Percentiles rank a stretch among this genome's conserved stretches.
These are phyloP conservation scores for Candida nemodendra DNA, from an alignment of 805 yeast species.

Conservation along the genomic window DNA sequence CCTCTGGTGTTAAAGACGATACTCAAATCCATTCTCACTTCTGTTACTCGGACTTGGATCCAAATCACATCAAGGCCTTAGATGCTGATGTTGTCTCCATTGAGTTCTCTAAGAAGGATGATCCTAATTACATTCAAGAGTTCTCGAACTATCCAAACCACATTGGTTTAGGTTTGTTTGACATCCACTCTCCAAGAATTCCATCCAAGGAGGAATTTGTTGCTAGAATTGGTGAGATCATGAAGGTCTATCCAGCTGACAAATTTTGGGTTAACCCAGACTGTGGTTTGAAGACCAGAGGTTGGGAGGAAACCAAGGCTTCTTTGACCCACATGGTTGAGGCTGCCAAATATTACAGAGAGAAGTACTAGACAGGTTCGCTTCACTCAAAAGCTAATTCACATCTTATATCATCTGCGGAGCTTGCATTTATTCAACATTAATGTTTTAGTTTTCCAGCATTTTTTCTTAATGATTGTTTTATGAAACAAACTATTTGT, in stretches of 20 bases:
- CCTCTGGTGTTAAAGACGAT: conserved; percentile 91
- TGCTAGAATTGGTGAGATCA: conserved; percentile 87
- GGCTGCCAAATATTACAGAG: conserved; percentile 95
- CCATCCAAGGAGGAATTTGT: conserved; percentile 97
- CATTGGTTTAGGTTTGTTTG: conserved; percentile 98
- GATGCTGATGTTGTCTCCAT: conserved; percentile 99
- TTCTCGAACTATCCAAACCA: conserved; percentile 99
- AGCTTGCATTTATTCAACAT: conserved; percentile 38
- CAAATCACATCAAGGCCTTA: conserved; percentile 98
- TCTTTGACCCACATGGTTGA: conserved; percentile 98
- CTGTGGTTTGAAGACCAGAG: conserved; percentile 99
- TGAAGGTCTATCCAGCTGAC: conserved; percentile 96
- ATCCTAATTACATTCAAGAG: conserved; percentile 96
- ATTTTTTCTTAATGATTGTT: conserved; percentile 12
- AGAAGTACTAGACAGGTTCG: conserved; percentile 24
- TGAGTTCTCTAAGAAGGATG: conserved; percentile 99
- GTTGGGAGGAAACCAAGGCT: conserved; percentile 96
- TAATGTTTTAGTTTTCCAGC: conserved; percentile 28
- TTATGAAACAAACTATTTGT: conserved; percentile 16
- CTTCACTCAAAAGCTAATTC: no score
- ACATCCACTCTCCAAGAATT: conserved; percentile 99
- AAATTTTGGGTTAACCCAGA: conserved; percentile 99
- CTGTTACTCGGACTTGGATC: conserved; percentile 99
- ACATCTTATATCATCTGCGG: conserved; percentile 9
- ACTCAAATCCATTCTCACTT: conserved; percentile 99